These are phyloP conservation scores for Santalum album DNA, from an alignment of 164 flowering plant species.

Conservation along the genomic window DNA sequence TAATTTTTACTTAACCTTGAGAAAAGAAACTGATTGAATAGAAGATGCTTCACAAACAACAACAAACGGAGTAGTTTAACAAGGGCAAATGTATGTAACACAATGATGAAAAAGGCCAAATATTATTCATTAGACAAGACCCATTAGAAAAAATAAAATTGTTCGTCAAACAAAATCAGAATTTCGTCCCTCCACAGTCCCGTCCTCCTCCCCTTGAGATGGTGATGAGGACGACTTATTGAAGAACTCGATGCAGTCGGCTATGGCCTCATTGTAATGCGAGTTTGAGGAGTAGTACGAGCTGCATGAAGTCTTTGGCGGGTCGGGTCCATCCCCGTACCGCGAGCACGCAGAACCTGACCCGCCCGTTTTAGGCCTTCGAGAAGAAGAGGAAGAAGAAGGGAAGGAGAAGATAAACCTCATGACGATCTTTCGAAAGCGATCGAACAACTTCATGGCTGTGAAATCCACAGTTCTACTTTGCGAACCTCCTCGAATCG, in stretches of 20 bases:
- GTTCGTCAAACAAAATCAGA: too few relatives aligned
- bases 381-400: slow-evolving; percentile 15
- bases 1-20: too few relatives aligned
- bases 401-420: slow-evolving; percentile 46
- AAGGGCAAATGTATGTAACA: too few relatives aligned
- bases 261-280: slow-evolving; percentile 42
- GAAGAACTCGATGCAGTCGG: slow-evolving; percentile 53
- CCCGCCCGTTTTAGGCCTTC: neutral
- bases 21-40: too few relatives aligned
- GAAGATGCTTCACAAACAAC: too few relatives aligned
- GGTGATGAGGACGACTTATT: slow-evolving; percentile 38
- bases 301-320: slow-evolving; percentile 57
- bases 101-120: too few relatives aligned
- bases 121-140: too few relatives aligned
- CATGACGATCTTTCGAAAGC: slow-evolving; percentile 55
- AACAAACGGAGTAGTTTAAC: too few relatives aligned
- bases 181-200: too few relatives aligned
- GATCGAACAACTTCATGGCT: slow-evolving; percentile 58
- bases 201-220: too few relatives aligned
- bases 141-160: too few relatives aligned
- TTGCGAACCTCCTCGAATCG: slow-evolving; percentile 1
- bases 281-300: slow-evolving; percentile 31
- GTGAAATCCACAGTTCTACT: slow-evolving; percentile 23
- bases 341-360: neutral
- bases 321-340: slow-evolving; percentile 19